Percentiles rank a stretch among this genome's conserved stretches.
phyloP scores from a whole-genome alignment of 2,329 filamentous ascomycete species.

The Alternaria viburni region DNA sequence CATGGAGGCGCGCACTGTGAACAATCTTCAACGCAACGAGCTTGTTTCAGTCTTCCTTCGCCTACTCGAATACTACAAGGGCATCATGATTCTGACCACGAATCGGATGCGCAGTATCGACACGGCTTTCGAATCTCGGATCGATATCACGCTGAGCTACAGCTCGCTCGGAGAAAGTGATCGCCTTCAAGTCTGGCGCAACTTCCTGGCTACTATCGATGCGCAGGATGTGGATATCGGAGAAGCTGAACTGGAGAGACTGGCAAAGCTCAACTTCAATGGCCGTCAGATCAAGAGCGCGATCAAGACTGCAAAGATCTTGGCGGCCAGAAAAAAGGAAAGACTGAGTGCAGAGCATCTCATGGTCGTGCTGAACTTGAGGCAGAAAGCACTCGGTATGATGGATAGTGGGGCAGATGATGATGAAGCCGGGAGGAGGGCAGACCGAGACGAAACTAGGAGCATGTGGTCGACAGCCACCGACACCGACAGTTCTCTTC shows the following conservation, averaged over 20 bases:
- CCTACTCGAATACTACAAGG: conserved; percentile 52
- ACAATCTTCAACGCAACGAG: conserved; percentile 27
- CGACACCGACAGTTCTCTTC: neutral
- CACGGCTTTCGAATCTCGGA: conserved; percentile 45
- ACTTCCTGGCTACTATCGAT: conserved; percentile 13
- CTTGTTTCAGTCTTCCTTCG: conserved; percentile 41
- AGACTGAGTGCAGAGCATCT: conserved; percentile 11
- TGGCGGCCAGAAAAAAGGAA: conserved; percentile 16
- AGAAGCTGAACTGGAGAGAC: neutral
- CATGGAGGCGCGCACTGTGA: conserved; percentile 55
- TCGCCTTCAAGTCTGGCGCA: conserved; percentile 27
- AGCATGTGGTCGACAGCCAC: neutral
- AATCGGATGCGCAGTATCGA: conserved; percentile 51
- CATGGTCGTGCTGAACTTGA: conserved; percentile 7
- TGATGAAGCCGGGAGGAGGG: neutral
- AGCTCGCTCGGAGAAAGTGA: conserved; percentile 48
- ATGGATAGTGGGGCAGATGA: neutral
- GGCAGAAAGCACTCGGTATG: conserved; percentile 8
- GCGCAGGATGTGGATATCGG: neutral
- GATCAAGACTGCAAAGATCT: conserved; percentile 12
- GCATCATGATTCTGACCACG: conserved; percentile 54
- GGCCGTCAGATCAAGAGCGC: conserved; percentile 13
- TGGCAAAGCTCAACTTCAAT: conserved; percentile 8
- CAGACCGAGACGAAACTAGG: neutral
- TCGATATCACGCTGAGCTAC: conserved; percentile 11